Evolutionary conservation across 257 asterid genomes (phyloP).

Genomic region (Scutellaria barbata): DNA sequence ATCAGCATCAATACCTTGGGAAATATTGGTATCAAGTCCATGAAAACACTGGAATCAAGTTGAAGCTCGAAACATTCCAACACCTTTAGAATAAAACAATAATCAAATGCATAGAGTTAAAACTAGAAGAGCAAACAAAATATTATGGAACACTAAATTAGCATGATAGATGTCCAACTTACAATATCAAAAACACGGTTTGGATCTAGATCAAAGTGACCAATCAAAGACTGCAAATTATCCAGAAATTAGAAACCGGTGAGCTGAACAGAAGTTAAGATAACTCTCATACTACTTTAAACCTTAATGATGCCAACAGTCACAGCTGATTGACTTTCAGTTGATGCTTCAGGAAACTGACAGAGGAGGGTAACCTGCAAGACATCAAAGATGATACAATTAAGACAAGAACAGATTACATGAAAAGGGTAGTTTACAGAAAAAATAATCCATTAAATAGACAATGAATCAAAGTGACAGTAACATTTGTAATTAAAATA

Average conservation of each 20-base stretch:
- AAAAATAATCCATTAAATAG: not conserved
- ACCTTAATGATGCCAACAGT: slow-evolving; percentile 95
- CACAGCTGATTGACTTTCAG: slow-evolving; percentile 70
- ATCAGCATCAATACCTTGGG: slow-evolving; percentile 73
- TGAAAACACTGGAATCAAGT: slow-evolving; percentile 77
- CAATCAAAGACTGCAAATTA: slow-evolving; percentile 86
- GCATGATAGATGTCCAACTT: slow-evolving; percentile 46
- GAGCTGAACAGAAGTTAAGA: slow-evolving; percentile 28
- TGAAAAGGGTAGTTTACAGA: slow-evolving; percentile 4
- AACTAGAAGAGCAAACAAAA: slow-evolving; percentile 19
- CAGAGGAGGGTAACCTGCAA: slow-evolving; percentile 92
- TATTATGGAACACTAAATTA: not conserved
- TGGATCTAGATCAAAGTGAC: slow-evolving; percentile 99
- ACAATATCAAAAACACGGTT: slow-evolving; percentile 98
- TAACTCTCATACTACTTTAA: slow-evolving; percentile 31
- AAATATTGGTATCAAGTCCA: slow-evolving; percentile 92
- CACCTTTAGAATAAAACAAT: slow-evolving; percentile 51
- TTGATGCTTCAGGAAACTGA: slow-evolving; percentile 78
- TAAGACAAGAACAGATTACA: slow-evolving; percentile 8
- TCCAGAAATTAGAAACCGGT: slow-evolving; percentile 42
- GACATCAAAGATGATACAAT: slow-evolving; percentile 25
- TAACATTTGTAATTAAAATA: not conserved
- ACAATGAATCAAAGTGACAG: not conserved
- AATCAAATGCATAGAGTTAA: slow-evolving; percentile 29
- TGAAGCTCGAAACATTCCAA: slow-evolving; percentile 97